Base-by-base conservation (phyloP, 176 grass and related monocot genomes). In the Phoenix roebelenii region DNA sequence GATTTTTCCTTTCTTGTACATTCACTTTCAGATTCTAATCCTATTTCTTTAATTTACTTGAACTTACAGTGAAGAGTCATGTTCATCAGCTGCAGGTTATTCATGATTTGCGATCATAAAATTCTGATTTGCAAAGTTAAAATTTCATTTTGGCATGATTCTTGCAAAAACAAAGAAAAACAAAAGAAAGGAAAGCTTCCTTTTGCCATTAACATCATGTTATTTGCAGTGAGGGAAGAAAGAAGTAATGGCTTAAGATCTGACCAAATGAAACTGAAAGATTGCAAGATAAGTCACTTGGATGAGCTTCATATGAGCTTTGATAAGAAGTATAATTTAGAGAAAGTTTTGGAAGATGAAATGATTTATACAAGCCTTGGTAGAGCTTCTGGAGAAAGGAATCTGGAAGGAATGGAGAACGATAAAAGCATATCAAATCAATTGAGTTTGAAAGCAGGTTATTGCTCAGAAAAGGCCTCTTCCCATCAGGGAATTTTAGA, bases 221-320 rank as follows among this genome's bases (percentile, higher is more conserved):
- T 6, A 29, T 60, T 60, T 60, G 26, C 16, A 60, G 58, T 60
- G 58, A 35, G 25, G 29, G 26, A 35, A 60, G 58, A 60, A 32
- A 25, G 25, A 35, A 35, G 15, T 16, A 10, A 35, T 28, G 29
- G 7, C 16, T 60, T 60, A 9, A 17, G 26, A 32, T 7, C 16
- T 19, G 26, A 60, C 16, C 17, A 25, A 30, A 26, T 35, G 29
- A 35, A 60, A 60, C 25, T 60, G 25, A 28, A 60, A 18, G 25
- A 60, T 23, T 29, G 29, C 58, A 60, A 60, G 16, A 32, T 30
- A 35, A 60, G 3, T 17, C 58, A 60, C 0, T n/a, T 16, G 25
- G 58, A 60, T 60, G 25, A 60, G 23, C 58, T 60, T 25, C 58
- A 60, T n/a, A 60, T 30, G 17, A 60, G 58, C 58, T 35, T 60